These are phyloP conservation scores for Candida parachauliodes DNA, from an alignment of 805 yeast species.

Conservation along the genomic window DNA sequence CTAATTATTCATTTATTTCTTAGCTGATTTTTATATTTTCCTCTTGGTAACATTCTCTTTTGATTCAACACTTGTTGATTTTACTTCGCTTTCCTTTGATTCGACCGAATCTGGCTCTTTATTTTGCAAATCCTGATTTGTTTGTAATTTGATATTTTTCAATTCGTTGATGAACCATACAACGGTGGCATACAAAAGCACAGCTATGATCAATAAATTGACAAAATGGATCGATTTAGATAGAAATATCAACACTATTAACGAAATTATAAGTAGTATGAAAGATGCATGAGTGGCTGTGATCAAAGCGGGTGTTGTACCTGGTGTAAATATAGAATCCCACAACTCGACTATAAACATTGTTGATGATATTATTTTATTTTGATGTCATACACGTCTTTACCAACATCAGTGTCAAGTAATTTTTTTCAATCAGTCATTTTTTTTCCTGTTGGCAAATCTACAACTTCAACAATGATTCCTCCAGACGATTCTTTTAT, in stretches of 20 bases:
- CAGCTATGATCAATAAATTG: constrained; percentile 53
- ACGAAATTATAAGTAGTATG: constrained; percentile 53
- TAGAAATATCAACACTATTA: constrained; percentile 54
- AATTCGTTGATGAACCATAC: constrained; percentile 86
- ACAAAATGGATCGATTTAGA: constrained; percentile 66
- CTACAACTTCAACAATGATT: constrained; percentile 18
- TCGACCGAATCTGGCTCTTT: constrained; percentile 15
- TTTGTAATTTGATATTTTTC: constrained; percentile 43
- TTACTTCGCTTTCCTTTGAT: background rate
- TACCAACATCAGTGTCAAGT: constrained; percentile 1
- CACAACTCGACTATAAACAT: constrained; percentile 65
- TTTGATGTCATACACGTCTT: constrained; percentile 5
- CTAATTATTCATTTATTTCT: no score
- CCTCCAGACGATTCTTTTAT: constrained; percentile 52
- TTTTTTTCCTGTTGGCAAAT: constrained; percentile 6
- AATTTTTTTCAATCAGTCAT: background rate
- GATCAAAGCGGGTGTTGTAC: constrained; percentile 85
- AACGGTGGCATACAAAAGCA: constrained; percentile 70
- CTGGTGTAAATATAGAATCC: constrained; percentile 91
- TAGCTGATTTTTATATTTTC: no score
- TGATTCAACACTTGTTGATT: constrained; percentile 3
- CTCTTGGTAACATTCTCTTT: constrained; percentile 13
- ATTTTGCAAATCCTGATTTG: constrained; percentile 36
- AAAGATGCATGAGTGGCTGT: constrained; percentile 87
- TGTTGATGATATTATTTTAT: background rate